Base-by-base conservation (phyloP, 2,329 filamentous ascomycete genomes). In the Aquanectria penicillioides region DNA sequence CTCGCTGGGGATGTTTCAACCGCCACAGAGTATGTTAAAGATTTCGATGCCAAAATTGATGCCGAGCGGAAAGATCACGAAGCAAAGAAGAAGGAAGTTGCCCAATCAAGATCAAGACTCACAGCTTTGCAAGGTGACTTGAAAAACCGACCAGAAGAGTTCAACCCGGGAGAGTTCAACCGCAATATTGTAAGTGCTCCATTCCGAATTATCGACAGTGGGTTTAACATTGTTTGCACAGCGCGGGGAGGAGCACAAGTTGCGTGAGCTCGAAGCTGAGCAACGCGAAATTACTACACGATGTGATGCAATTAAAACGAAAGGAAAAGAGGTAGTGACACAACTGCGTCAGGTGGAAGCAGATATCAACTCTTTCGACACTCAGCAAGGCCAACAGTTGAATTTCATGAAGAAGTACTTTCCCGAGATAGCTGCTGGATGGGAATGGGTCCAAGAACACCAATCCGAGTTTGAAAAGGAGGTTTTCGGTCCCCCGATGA, bases 381-480 rank as follows among this genome's bases (percentile, higher is more conserved):
- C 92, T 1, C 86, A 91, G 66, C 82, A 88, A 59, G 94, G 93
- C 6, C 90, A 91, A 69, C 89, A 92, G 65, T 80, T 90, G 53
- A 86, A 78, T 44, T 86, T 89, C 63, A 82, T 99, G 52, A 81
- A 80, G 49, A 81, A 72, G 6, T 13, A 83, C 1, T 90, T 89
- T 10, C 72, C 72, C 0, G 91, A 97, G 55, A 86, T 90, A 3
- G 84, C 84, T 10, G 79, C 73, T 64, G 93, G 89, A 2, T 97
- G 92, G 88, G 82, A 88, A 36, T 99, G 94, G 94, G 83, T 98
- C 48, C 84, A 92, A 70, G 74, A 86, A 3, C 87, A 99, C 71
- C 83, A 83, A 58, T 72, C 83, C 52, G 75, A 84, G 44, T 95
- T 97, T 63, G 85, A 91, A 69, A 87, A 90, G 64, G 83, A 90